phyloP scores from a whole-genome alignment of 2,329 filamentous ascomycete species.

The Aspergillus pseudonomiae region DNA sequence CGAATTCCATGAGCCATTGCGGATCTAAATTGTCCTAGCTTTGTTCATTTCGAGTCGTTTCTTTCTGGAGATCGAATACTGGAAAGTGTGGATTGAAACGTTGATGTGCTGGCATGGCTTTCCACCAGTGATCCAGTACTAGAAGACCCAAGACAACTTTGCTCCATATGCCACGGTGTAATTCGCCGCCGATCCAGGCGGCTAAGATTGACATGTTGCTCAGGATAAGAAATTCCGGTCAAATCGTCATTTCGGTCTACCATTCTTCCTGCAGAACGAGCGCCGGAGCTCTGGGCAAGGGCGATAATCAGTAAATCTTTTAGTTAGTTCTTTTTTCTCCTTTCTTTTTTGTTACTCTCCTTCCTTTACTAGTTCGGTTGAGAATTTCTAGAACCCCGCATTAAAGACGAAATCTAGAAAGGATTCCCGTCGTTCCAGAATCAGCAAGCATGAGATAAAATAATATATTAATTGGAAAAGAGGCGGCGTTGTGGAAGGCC shows the following conservation, averaged over 20 bases:
- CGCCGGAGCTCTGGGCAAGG: conserved; percentile 22
- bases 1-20: conserved; percentile 19
- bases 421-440: neutral
- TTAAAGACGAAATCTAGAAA: conserved; percentile 6
- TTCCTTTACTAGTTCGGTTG: conserved; percentile 1
- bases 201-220: conserved; percentile 33
- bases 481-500: conserved; percentile 8
- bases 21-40: conserved; percentile 22
- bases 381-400: conserved; percentile 31
- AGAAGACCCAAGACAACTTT: conserved; percentile 56
- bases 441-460: neutral
- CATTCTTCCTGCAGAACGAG: conserved; percentile 23
- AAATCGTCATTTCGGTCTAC: conserved; percentile 23
- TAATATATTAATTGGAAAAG: neutral
- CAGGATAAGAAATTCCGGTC: conserved; percentile 16
- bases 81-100: conserved; percentile 28
- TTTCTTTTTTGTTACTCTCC: neutral
- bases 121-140: conserved; percentile 75
- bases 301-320: conserved; percentile 3
- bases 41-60: conserved; percentile 19
- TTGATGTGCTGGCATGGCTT: conserved; percentile 87
- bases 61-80: conserved; percentile 20
- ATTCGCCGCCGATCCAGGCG: conserved; percentile 42
- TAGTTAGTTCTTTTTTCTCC: neutral
- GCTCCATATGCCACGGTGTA: conserved; percentile 47